Conservation (phyloP, 257 asterid species). For the Oldenlandia corymbosa region DNA sequence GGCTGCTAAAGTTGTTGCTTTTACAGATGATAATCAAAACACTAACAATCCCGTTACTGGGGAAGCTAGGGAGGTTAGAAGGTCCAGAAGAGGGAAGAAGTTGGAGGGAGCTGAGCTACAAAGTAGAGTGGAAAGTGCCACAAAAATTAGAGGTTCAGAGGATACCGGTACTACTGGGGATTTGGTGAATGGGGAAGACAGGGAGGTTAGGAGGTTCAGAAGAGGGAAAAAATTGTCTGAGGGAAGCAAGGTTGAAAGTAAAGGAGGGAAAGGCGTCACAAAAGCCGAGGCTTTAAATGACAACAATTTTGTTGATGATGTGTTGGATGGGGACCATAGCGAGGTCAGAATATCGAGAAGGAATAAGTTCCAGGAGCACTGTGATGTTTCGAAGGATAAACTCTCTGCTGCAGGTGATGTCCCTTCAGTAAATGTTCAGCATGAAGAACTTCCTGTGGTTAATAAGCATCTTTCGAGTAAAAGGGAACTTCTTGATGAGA, state of each 20-base stretch:
- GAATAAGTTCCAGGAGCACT: constrained; percentile 16
- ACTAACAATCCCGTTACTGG: not conserved
- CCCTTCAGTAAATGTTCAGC: constrained; percentile 19
- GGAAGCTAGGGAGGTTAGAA: constrained; percentile 5
- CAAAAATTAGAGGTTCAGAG: not conserved
- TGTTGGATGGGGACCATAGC: constrained; percentile 19
- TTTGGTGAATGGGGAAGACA: constrained; percentile 12
- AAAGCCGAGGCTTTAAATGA: not conserved
- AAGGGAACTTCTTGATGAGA: constrained; percentile 21
- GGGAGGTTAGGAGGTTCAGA: constrained; percentile 33
- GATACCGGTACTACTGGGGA: not conserved
- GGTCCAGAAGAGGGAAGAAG: no score
- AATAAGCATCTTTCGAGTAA: constrained; percentile 24
- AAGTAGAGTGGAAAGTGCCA: constrained; percentile 10
- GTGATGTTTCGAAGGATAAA: not conserved
- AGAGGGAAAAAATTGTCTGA: constrained; percentile 25
- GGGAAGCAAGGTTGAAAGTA: constrained; percentile 17
- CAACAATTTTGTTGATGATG: not conserved
- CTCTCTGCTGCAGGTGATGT: constrained; percentile 9
- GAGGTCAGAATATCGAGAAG: constrained; percentile 31
- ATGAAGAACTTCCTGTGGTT: constrained; percentile 18
- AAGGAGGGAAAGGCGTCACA: not conserved
- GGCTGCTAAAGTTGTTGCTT: not conserved
- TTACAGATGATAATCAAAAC: not conserved
- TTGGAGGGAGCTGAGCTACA: no score